Base-by-base conservation (phyloP, 345 rosid species). In the Linum tenue region DNA sequence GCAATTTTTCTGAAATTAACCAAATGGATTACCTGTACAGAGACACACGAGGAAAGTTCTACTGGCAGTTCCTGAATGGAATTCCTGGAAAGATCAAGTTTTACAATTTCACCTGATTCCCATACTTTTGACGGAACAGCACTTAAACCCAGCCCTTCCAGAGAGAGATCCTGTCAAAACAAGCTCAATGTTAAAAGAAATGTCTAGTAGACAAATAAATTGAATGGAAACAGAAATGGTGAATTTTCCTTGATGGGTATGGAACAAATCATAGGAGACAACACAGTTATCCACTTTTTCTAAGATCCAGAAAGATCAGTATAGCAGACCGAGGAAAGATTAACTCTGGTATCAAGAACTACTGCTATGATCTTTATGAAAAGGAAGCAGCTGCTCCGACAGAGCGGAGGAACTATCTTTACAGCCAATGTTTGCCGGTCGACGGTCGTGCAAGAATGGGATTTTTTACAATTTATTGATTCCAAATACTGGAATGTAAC, bases 51-150 rank as follows among this genome's bases (percentile, higher is more conserved):
- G 35, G 94, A 87, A 75, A 92, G 90, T 75, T 92, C 87, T 59
- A 62, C 14, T 22, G 97, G 94, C 60, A 92, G 82, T 68, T 84
- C 96, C 66, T 82, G 74, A 56, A 92, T 84, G 66, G 94, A 84
- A 80, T 92, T 92, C 75, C 78, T 80, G 42, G 98, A 86, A 73
- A 92, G 90, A 76, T 90, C 75, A 67, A 86, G 82, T 76, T 87
- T 87, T 48, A 79, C 66, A 64, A 88, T 77, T 71, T 82, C 98
- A 75, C 84, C 72, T 48, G 86, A 72, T 74, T 85, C 88, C 94
- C 94, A 92, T 63, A 77, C 94, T 82, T 90, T 84, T 63, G 94
- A 83, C 75, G 97, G 98, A 55, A 88, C 84, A 67, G 68, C 76
- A 72, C 50, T 84, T 82, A 92, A 77, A 70, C 81, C 85, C 80